These are phyloP conservation scores for Botrytis sinoallii DNA, from an alignment of 2,329 filamentous ascomycete genomes.

Conservation along the genomic window DNA sequence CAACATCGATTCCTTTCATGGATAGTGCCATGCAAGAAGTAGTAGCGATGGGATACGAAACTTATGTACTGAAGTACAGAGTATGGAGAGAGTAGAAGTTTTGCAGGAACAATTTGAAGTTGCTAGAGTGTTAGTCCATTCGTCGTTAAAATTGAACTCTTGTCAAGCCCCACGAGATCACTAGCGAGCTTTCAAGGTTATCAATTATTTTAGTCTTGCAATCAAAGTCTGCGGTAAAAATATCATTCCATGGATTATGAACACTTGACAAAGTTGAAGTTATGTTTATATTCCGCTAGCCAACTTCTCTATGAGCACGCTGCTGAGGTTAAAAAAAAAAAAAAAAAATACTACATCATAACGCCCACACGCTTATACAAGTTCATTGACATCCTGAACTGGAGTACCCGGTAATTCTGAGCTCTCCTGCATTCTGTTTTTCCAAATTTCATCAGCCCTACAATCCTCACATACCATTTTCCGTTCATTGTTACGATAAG, in stretches of 20 bases:
- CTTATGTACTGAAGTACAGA: not conserved
- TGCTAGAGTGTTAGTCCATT: not conserved
- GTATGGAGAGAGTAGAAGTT: not conserved
- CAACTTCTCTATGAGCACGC: not conserved
- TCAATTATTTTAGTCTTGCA: not conserved
- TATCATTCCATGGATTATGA: not conserved
- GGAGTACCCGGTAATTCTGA: not conserved
- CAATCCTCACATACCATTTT: not conserved
- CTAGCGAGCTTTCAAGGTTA: not conserved
- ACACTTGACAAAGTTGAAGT: not conserved
- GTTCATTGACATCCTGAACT: not conserved
- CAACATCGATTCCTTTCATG: rapidly evolving
- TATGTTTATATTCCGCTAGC: not conserved
- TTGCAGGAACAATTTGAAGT: not conserved
- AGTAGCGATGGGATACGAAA: not conserved
- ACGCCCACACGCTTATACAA: not conserved
- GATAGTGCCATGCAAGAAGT: rapidly evolving
- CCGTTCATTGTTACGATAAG: not conserved
- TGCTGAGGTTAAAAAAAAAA: no score
- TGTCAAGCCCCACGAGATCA: not conserved
- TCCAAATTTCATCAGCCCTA: not conserved
- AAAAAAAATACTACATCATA: not conserved
- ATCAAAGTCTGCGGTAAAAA: not conserved
- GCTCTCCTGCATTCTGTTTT: not conserved
- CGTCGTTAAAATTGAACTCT: not conserved